Evolutionary conservation across 306 rosid genomes (phyloP), one percentile per base, ranked within the genome.

Genomic region (Hippophae tibetana): DNA sequence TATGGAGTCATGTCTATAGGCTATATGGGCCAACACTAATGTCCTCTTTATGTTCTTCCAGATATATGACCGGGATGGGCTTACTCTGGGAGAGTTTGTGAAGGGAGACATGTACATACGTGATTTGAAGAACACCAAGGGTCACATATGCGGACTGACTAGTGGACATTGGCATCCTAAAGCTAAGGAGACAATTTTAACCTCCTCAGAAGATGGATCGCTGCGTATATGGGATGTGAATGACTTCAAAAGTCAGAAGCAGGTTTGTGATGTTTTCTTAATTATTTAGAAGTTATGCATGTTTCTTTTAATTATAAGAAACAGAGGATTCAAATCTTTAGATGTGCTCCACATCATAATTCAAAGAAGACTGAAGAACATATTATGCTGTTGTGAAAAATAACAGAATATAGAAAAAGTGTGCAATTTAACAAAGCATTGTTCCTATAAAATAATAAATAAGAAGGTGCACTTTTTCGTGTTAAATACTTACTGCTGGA

Each of bases 11-110:
- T 52, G 41, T 9, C 42, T 64, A 8, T n/a, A 7, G 44, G 51
- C 25, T 49, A 47, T 74, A 52, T 64, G 52, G 31, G 38, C 8
- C 41, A 14, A 43, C 5, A 11, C 23, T 12, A n/a, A n/a, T 58
- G 40, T 11, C 14, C 12, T 55, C 9, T 43, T 57, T 18, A n/a
- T 53, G 73, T 63, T 31, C 31, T 70, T 54, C 58, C 76, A 90
- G 98, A 92, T 92, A 52, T 92, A 92, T 81, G 98, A 92, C 44
- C 96, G 98, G 7, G 98, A 92, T 63, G 98, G 98, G 49, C 96
- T 92, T 67, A 87, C 95, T 18, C 60, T 92, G 14, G 98, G 96
- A 12, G 98, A 92, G 81, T 92, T 92, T 72, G 64, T 85, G 50
- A 92, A 92, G 56, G 96, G 96, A 23, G 98, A 92, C 69, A 92